phyloP scores from a whole-genome alignment of 2,329 filamentous ascomycete genomes.

The Ophiocordyceps polyrhachis-furcata region DNA sequence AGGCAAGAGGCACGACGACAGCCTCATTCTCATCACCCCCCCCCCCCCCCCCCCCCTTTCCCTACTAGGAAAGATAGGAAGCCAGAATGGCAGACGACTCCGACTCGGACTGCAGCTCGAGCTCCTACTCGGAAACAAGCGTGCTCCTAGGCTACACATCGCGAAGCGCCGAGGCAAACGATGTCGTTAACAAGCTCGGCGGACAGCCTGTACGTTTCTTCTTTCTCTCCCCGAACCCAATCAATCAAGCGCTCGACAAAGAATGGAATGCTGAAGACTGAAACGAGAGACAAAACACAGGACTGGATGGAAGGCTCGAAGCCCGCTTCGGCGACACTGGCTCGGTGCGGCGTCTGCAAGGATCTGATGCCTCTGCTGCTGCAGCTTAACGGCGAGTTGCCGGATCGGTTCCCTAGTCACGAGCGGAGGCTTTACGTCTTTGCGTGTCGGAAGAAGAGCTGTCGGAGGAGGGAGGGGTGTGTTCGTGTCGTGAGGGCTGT shows the following conservation, averaged over 20 bases:
- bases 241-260: too few species aligned
- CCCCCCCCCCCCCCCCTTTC: neutral
- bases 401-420: conserved; percentile 69
- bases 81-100: conserved; percentile 28
- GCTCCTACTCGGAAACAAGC: conserved; percentile 60
- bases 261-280: neutral
- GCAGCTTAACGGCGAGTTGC: conserved; percentile 80
- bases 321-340: conserved; percentile 56
- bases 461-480: conserved; percentile 66
- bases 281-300: conserved; percentile 23
- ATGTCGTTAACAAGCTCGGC: conserved; percentile 63
- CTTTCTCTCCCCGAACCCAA: neutral
- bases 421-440: conserved; percentile 80
- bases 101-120: conserved; percentile 68
- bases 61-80: neutral
- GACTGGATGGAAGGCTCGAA: conserved; percentile 63
- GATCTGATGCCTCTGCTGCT: conserved; percentile 67
- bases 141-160: conserved; percentile 83
- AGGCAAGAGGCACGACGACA: neutral
- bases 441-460: conserved; percentile 58
- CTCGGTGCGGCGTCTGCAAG: conserved; percentile 76
- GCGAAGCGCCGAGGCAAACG: conserved; percentile 57
- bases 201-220: conserved; percentile 53
- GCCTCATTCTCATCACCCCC: neutral
- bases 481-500: conserved; percentile 58